Conservation (phyloP, 108 stramenopile genomes). For the Craspedostauros australis region DNA sequence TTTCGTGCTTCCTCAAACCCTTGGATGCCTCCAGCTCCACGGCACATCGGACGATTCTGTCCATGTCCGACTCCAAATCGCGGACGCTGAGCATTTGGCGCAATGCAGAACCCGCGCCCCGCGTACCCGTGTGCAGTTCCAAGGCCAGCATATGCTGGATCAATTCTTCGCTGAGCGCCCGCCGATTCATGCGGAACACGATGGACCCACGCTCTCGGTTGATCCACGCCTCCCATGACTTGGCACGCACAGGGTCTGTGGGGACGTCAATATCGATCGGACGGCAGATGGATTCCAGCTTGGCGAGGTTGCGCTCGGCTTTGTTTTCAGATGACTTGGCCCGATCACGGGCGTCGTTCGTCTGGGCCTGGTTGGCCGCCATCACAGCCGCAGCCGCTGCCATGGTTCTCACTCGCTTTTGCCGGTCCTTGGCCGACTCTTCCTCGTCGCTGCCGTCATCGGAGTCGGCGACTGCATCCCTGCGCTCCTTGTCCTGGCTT, state of each 20-base stretch:
- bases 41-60: conserved; percentile 70
- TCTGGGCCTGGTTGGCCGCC: conserved; percentile 30
- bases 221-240: conserved; percentile 78
- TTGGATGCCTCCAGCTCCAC: conserved; percentile 83
- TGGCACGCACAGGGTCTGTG: conserved; percentile 73
- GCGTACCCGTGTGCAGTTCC: conserved; percentile 49
- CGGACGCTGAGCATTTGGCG: conserved; percentile 78
- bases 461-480: conserved; percentile 1
- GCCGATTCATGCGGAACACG: conserved; percentile 67
- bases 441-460: conserved; percentile 15
- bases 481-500: conserved; percentile 31
- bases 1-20: conserved; percentile 59
- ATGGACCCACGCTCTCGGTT: conserved; percentile 64
- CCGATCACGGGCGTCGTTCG: conserved; percentile 33
- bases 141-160: conserved; percentile 42
- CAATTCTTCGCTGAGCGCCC: conserved; percentile 48
- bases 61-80: conserved; percentile 60
- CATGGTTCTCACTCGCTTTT: conserved; percentile 50
- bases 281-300: conserved; percentile 63
- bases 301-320: conserved; percentile 50
- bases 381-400: conserved; percentile 73
- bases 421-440: conserved; percentile 18
- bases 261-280: conserved; percentile 52
- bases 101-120: conserved; percentile 64
- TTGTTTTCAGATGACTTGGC: conserved; percentile 46